phyloP scores from a whole-genome alignment of 352 stramenopile genomes.

The Phytophthora hybrid region DNA sequence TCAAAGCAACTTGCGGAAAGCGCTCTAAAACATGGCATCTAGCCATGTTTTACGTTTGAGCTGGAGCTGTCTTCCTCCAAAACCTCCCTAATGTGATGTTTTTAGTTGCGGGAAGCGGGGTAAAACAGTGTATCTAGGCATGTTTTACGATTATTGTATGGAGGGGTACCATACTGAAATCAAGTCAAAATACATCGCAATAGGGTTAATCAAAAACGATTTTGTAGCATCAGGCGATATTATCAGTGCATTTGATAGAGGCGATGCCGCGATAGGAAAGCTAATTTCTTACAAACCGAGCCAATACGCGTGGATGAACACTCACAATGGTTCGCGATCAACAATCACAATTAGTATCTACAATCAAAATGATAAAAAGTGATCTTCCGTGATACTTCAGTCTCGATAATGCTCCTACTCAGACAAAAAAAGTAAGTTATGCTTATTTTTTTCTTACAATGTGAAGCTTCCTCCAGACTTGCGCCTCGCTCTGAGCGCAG shows the following conservation, averaged over 20 bases:
- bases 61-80: too few relatives aligned
- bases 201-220: constrained; percentile 34
- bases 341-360: constrained; percentile 19
- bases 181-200: too few relatives aligned
- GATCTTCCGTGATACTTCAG: constrained; percentile 4
- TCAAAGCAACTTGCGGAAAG: too few relatives aligned
- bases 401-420: constrained; percentile 19
- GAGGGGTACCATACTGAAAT: too few relatives aligned
- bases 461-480: constrained; percentile 3
- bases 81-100: too few relatives aligned
- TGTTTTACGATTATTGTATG: too few relatives aligned
- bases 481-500: not conserved
- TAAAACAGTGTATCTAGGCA: too few relatives aligned
- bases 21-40: too few relatives aligned
- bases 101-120: too few relatives aligned
- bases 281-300: constrained; percentile 15
- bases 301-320: constrained; percentile 26
- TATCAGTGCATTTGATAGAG: constrained; percentile 12
- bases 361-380: constrained; percentile 22
- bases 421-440: constrained; percentile 12
- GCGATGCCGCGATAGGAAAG: constrained; percentile 16
- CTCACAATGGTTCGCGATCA: constrained; percentile 11
- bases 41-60: too few relatives aligned
- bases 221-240: constrained; percentile 29
- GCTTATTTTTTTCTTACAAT: constrained; percentile 6